Conservation (phyloP, 2,329 filamentous ascomycete genomes). For the Botrytis paeoniae region DNA sequence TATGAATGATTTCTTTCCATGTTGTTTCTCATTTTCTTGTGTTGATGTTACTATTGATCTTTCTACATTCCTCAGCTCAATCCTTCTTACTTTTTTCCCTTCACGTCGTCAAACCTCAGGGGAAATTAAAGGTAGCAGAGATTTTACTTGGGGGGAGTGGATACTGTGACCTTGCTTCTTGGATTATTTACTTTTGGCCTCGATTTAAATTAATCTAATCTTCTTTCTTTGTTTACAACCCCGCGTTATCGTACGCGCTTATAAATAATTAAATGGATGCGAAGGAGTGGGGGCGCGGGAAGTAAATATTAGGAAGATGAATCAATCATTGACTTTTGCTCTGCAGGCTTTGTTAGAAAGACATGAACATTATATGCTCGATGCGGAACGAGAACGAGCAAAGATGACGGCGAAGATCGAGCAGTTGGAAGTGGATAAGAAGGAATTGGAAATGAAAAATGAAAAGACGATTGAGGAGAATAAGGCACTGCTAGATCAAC, state of each 20-base stretch:
- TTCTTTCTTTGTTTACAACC: slow-evolving; percentile 14
- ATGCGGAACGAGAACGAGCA: slow-evolving; percentile 79
- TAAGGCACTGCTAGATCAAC: slow-evolving; percentile 71
- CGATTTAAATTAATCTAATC: slow-evolving; percentile 16
- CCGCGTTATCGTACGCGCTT: slow-evolving; percentile 12
- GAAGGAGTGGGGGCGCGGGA: not conserved
- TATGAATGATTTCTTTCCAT: slow-evolving; percentile 52
- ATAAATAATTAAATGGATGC: slow-evolving; percentile 9
- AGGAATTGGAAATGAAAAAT: slow-evolving; percentile 72
- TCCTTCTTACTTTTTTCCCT: not conserved
- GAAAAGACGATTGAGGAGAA: slow-evolving; percentile 80
- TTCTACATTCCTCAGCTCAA: slow-evolving; percentile 5
- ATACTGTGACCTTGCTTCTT: slow-evolving; percentile 5
- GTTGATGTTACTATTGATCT: slow-evolving; percentile 23
- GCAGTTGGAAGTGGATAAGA: slow-evolving; percentile 62
- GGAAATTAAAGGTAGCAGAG: slow-evolving; percentile 16
- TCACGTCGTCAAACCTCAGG: not conserved
- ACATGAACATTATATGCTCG: slow-evolving; percentile 91
- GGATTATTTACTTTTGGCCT: slow-evolving; percentile 2
- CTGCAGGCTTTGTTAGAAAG: slow-evolving; percentile 84
- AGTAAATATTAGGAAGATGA: slow-evolving; percentile 24
- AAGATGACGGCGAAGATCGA: slow-evolving; percentile 23
- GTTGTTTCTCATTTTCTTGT: not conserved
- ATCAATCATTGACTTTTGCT: slow-evolving; percentile 62
- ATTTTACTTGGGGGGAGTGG: slow-evolving; percentile 10